A percentile compares a stretch with the other conserved stretches of the same genome.
phyloP scores from a whole-genome alignment of 495 filamentous ascomycete genomes.

The Penicillium bialowiezense region DNA sequence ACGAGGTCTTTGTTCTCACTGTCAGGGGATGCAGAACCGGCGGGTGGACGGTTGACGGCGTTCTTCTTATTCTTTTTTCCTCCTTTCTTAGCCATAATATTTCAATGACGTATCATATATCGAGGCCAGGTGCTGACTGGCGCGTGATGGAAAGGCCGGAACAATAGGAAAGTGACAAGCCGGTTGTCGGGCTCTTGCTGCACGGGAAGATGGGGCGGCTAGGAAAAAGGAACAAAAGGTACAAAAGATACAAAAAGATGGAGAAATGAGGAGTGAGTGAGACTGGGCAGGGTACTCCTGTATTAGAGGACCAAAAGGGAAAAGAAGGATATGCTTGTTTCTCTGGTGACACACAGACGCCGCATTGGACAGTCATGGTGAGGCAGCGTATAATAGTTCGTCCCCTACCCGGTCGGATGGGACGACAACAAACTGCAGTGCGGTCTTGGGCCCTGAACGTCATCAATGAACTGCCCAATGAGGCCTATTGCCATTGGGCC shows the following conservation, averaged over 20 bases:
- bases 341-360: constrained; percentile 17
- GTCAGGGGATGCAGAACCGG: constrained; percentile 29
- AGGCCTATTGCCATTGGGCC: constrained; percentile 38
- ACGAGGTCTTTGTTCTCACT: constrained; percentile 9
- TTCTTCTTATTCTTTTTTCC: constrained; percentile 38
- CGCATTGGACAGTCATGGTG: constrained; percentile 30
- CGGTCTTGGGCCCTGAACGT: constrained; percentile 33
- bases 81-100: constrained; percentile 35
- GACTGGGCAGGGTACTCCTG: constrained; percentile 29
- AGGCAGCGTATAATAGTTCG: constrained; percentile 45
- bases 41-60: constrained; percentile 26
- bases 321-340: constrained; percentile 30
- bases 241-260: constrained; percentile 21
- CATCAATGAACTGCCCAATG: constrained; percentile 38
- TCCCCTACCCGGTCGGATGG: constrained; percentile 30
- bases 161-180: constrained; percentile 33
- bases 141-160: constrained; percentile 28
- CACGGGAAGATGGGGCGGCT: constrained; percentile 21
- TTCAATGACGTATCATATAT: constrained; percentile 35
- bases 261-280: constrained; percentile 23
- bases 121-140: constrained; percentile 21
- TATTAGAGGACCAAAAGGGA: constrained; percentile 31
- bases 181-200: constrained; percentile 26
- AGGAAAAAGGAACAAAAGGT: constrained; percentile 10
- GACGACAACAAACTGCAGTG: constrained; percentile 25